Conservation (phyloP, 2,329 filamentous ascomycete genomes). For the Incumbomyces lentus region DNA sequence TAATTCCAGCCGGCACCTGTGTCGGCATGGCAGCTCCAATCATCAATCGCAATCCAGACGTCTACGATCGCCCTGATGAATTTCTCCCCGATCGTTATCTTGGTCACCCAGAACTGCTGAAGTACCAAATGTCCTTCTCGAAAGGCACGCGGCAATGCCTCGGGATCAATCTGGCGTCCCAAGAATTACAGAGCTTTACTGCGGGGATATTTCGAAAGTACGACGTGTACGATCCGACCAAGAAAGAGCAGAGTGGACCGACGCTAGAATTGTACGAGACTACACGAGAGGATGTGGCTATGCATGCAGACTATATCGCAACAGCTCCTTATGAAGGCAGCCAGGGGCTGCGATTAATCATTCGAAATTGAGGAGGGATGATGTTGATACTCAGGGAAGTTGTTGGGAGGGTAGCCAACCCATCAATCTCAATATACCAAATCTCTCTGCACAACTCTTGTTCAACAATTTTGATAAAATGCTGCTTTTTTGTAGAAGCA, state of each 20-base stretch:
- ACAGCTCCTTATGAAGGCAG: neutral
- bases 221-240: constrained; percentile 22
- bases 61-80: constrained; percentile 27
- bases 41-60: constrained; percentile 20
- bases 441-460: too few species aligned
- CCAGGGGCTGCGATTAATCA: neutral
- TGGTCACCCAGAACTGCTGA: constrained; percentile 25
- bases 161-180: constrained; percentile 32
- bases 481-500: too few species aligned
- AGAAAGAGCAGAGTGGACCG: constrained; percentile 15
- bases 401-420: too few species aligned
- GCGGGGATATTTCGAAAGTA: constrained; percentile 31
- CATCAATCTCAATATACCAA: too few species aligned
- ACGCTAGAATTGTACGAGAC: constrained; percentile 22
- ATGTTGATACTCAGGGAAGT: too few species aligned
- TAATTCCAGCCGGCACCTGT: constrained; percentile 16
- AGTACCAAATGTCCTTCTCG: constrained; percentile 32
- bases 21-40: constrained; percentile 20
- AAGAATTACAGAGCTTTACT: constrained; percentile 31
- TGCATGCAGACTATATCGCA: constrained; percentile 11
- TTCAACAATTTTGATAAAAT: too few species aligned
- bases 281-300: constrained; percentile 14
- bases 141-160: constrained; percentile 34
- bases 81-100: constrained; percentile 35
- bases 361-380: neutral